These are phyloP conservation scores for Cerrena zonata DNA, from an alignment of 1,284 basidiomycete genomes.

Conservation along the genomic window DNA sequence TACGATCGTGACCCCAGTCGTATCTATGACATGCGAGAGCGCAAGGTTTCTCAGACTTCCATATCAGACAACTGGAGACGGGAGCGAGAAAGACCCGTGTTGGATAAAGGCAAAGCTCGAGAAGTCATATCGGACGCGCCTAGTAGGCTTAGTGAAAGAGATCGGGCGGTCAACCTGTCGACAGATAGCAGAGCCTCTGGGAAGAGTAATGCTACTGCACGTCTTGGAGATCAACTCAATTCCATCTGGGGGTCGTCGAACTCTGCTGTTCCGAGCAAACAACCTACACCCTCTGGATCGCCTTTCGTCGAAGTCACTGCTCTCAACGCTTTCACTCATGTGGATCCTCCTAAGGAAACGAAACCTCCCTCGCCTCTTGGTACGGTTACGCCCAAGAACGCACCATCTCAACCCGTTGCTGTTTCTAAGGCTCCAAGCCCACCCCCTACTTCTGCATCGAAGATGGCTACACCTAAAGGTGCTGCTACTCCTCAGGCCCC, in stretches of 20 bases:
- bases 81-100: conserved; percentile 2
- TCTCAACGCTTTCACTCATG: conserved; percentile 36
- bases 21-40: background rate
- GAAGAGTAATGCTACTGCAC: conserved; percentile 24
- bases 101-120: conserved; percentile 26
- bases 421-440: conserved; percentile 2
- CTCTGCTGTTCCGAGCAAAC: conserved; percentile 16
- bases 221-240: conserved; percentile 26
- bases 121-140: conserved; percentile 17
- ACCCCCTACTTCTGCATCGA: conserved; percentile 3
- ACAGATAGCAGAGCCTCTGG: conserved; percentile 25
- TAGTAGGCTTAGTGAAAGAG: conserved; percentile 18
- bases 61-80: background rate
- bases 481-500: conserved; percentile 13
- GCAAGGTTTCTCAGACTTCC: background rate
- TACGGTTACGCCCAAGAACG: background rate
- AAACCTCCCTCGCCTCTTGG: conserved; percentile 9
- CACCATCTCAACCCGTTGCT: background rate
- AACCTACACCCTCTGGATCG: conserved; percentile 18
- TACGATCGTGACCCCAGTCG: conserved; percentile 13
- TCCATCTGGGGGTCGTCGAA: conserved; percentile 28
- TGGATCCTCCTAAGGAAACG: background rate
- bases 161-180: conserved; percentile 26
- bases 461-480: background rate
- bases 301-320: conserved; percentile 18